Percentiles rank a stretch among this genome's conserved stretches.
These are phyloP conservation scores for Glonium stellatum DNA, from an alignment of 495 filamentous ascomycete genomes.

Conservation along the genomic window DNA sequence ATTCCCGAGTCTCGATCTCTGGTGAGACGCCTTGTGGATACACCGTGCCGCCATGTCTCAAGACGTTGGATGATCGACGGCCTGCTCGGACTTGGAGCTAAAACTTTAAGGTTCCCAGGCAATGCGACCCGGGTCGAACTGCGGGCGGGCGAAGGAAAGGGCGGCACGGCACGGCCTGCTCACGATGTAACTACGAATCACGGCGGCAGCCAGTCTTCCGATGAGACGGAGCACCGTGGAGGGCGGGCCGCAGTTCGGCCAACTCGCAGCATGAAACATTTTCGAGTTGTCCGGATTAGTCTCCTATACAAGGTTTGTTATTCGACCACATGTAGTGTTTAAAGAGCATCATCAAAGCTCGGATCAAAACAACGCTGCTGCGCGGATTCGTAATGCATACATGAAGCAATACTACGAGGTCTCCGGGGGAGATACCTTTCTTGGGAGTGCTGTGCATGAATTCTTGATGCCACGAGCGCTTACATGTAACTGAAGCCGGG, in stretches of 20 bases:
- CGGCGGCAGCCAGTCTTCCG: background rate
- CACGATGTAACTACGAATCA: constrained; percentile 18
- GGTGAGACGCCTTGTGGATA: background rate
- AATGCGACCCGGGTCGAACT: background rate
- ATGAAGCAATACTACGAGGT: background rate
- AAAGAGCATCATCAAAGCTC: constrained; percentile 3
- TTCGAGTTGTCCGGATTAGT: background rate
- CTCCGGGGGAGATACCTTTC: background rate
- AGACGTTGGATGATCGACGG: background rate
- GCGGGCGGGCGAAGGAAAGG: constrained; percentile 11
- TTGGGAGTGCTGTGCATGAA: background rate
- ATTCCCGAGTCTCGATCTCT: background rate
- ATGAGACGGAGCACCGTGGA: background rate
- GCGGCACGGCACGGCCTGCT: constrained; percentile 21
- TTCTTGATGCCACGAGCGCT: background rate
- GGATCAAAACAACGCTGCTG: background rate
- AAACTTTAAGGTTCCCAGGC: background rate
- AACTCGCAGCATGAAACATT: background rate
- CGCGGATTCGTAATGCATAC: background rate
- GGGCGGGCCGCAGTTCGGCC: background rate
- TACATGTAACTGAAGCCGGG: background rate
- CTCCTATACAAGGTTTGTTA: background rate
- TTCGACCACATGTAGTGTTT: background rate
- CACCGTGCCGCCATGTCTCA: background rate
- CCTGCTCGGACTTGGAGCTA: too few species aligned